Base-by-base conservation (phyloP, 129 eudicot species). In the Chrysanthemum seticuspe region DNA sequence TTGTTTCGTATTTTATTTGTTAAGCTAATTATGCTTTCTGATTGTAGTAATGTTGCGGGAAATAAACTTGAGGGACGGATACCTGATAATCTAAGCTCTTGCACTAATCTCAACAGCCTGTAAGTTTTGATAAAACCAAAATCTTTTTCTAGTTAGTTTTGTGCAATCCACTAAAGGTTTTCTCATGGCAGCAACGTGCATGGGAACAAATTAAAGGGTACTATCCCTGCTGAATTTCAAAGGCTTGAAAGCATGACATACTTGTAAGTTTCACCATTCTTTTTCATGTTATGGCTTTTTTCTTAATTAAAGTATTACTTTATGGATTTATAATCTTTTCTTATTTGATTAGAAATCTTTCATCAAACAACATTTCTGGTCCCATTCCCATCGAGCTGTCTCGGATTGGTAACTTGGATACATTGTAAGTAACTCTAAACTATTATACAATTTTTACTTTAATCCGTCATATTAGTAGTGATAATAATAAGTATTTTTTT, bases 211-310 rank as follows among this genome's bases (percentile, higher is more conserved):
- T 74, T 95, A 62, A 87, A 85, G 85, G 99, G 97, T 13, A 88
- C 91, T 47, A 87, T 95, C 64, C 99, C 99, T 60, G 84, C 79
- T 23, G 81, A 85, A 76, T 83, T 90, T 77, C 91, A 95, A 23
- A 88, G 84, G 74, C 87, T 95, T 40, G 97, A 91, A 84, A 95
- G 97, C 82, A 95, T 95, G 99, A 95, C 99, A n/a, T 90, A 95
- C 54, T 82, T 95, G 99, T 90, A 61, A 90, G 95, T 88, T 69
- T 73, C 65, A 65, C 58, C 51, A 29, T 48, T 25, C 60, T 59
- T 13, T 36, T n/a, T 66, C 6, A 18, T 49, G 14, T 7, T n/a
- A 44, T 12, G 59, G 1, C 51, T 7, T 2, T 18, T 29, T 25
- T 29, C 8, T 16, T 47, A 48, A 31, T 40, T 66, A 7, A 59